A percentile compares a stretch with the other conserved stretches of the same genome.
phyloP scores from a whole-genome alignment of 257 asterid species.

The Euphrasia confusa region DNA sequence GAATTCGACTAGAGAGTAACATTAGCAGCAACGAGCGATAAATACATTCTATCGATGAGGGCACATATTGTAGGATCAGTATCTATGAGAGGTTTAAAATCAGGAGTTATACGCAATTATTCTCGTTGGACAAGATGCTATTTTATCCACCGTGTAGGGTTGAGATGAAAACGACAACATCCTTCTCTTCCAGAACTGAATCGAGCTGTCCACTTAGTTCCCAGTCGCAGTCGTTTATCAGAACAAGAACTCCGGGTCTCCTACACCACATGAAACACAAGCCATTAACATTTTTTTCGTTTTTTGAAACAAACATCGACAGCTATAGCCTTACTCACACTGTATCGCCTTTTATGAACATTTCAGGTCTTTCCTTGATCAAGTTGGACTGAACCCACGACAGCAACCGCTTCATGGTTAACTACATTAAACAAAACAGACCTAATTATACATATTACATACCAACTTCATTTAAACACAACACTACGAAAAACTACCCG shows the following conservation, averaged over 20 bases:
- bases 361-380: conserved; percentile 97
- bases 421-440: conserved; percentile 32
- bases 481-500: background rate
- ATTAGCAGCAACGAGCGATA: background rate
- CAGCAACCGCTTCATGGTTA: conserved; percentile 76
- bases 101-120: background rate
- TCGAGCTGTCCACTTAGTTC: conserved; percentile 93
- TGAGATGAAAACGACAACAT: conserved; percentile 79
- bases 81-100: conserved; percentile 13
- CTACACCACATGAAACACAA: conserved; percentile 34
- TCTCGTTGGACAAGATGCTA: conserved; percentile 3
- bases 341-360: conserved; percentile 95
- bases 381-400: conserved; percentile 81
- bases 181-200: conserved; percentile 71
- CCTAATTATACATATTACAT: background rate
- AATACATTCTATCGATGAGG: conserved; percentile 2
- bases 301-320: too few relatives aligned
- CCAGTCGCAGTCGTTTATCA: conserved; percentile 83
- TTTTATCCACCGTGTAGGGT: conserved; percentile 84
- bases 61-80: background rate
- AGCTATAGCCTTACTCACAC: conserved; percentile 54
- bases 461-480: background rate
- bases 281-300: too few relatives aligned
- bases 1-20: too few relatives aligned
- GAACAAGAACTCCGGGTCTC: conserved; percentile 91